A percentile compares a stretch with the other conserved stretches of the same genome.
These are phyloP conservation scores for Pisolithus thermaeus DNA, from an alignment of 1,284 basidiomycete species.

Conservation along the genomic window DNA sequence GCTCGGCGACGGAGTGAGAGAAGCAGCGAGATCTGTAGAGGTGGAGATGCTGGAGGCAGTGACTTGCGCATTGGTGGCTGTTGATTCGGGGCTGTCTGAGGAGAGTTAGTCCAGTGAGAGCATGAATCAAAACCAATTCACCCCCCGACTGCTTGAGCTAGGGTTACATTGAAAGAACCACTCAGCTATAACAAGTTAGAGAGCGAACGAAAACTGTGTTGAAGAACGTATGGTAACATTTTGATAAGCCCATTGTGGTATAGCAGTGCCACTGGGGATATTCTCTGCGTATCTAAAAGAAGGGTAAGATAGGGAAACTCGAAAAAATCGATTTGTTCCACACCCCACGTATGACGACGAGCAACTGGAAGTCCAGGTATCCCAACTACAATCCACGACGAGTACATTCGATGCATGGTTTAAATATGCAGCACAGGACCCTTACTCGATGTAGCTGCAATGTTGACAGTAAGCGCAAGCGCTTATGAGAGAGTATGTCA, in stretches of 20 bases:
- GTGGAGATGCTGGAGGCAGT: slow-evolving; percentile 1
- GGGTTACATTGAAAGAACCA: slow-evolving; percentile 13
- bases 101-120: background rate
- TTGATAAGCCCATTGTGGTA: slow-evolving; percentile 30
- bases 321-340: slow-evolving; percentile 11
- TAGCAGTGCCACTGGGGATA: slow-evolving; percentile 22
- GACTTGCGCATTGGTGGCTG: too few species aligned
- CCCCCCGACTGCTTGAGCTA: slow-evolving; percentile 25
- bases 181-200: slow-evolving; percentile 10
- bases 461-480: slow-evolving; percentile 32
- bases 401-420: background rate
- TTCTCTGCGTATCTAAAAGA: too few species aligned
- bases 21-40: slow-evolving; percentile 8
- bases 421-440: background rate
- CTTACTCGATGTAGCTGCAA: slow-evolving; percentile 13
- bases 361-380: slow-evolving; percentile 22
- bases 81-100: slow-evolving; percentile 27
- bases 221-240: slow-evolving; percentile 20
- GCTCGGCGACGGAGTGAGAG: background rate
- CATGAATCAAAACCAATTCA: slow-evolving; percentile 2
- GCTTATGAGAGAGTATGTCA: slow-evolving; percentile 28
- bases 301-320: slow-evolving; percentile 1
- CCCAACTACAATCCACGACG: slow-evolving; percentile 21
- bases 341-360: slow-evolving; percentile 11
- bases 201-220: background rate